Base-by-base conservation (phyloP, 306 rosid species). In the Acacia acuminata region DNA sequence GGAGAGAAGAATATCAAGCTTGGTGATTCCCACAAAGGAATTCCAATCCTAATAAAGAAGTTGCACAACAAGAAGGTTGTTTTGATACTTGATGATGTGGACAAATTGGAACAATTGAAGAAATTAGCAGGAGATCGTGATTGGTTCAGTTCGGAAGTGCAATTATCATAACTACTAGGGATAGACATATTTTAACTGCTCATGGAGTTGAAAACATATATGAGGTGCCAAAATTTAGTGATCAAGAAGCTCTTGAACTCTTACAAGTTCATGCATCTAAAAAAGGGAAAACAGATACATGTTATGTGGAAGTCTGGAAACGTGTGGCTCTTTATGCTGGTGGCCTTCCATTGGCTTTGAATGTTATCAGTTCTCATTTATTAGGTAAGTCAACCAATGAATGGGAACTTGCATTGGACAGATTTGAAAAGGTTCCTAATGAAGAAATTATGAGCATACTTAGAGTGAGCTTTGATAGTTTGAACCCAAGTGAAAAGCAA, bases 381-480 rank as follows among this genome's bases (percentile, higher is more conserved):
- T 72, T 60, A 24, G 70, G 69, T 44, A 80, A 63, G 32, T 42
- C 77, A 56, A 0, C 4, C 1, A 11, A 27, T 27, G 83, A 56
- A 42, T 70, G 76, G 60, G 71, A 70, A 30, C n/a, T 56, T 42
- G 77, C 60, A 53, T 30, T 79, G 27, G 70, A 70, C 2, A 71
- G 45, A 55, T 79, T 38, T 51, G 60, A 79, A 70, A 8, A 13
- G 45, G 50, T 79, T 79, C 53, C 45, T 56, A 22, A 66, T 50
- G 65, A 69, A 66, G 66, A 66, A 19, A 48, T 67, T 34, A 47
- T 30, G 10, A 66, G 44, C 7, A 66, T 47, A 30, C 50, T 65
- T 47, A 47, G 50, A 66, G 75, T 78, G 56, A 78, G 75, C 58
- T 78, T 47, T 78, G 66, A 66, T 66, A 66, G 75, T 78, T 47